Conservation (phyloP, 2,329 filamentous ascomycete genomes). For the Fusarium fracticaudum region DNA sequence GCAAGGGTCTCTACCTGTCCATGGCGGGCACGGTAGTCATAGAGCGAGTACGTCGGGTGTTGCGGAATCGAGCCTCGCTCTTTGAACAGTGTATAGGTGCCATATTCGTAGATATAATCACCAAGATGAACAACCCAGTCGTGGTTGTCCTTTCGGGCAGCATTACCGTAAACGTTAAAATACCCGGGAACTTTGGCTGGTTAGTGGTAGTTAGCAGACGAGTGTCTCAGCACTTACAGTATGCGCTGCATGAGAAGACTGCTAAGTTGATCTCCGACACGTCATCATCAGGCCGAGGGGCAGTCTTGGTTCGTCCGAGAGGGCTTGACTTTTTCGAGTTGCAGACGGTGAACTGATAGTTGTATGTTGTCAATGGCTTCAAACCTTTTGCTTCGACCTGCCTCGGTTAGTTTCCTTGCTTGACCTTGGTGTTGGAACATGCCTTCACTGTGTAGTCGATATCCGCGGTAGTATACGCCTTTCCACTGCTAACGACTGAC, state of each 20-base stretch:
- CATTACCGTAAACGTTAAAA: neutral
- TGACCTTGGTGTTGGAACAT: fast-evolving
- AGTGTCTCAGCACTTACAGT: neutral
- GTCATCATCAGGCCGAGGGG: neutral
- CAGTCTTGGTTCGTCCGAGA: neutral
- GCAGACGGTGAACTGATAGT: neutral
- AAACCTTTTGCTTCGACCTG: neutral
- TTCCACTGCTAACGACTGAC: neutral
- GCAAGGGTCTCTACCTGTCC: neutral
- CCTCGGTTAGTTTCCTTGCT: fast-evolving
- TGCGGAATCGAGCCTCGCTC: neutral
- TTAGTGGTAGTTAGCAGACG: fast-evolving
- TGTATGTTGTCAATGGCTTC: neutral
- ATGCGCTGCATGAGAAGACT: neutral
- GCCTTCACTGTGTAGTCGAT: constrained; percentile 1
- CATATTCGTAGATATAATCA: constrained; percentile 1
- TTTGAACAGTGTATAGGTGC: neutral
- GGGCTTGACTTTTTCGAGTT: neutral
- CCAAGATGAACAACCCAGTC: constrained; percentile 1
- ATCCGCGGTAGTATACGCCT: neutral
- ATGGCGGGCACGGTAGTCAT: neutral
- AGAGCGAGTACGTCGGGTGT: neutral
- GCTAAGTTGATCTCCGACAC: neutral
- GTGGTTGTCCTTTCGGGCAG: neutral
- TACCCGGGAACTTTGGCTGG: neutral